Conservation (phyloP, 208 protist species). For the Wallacemonas collosoma region DNA sequence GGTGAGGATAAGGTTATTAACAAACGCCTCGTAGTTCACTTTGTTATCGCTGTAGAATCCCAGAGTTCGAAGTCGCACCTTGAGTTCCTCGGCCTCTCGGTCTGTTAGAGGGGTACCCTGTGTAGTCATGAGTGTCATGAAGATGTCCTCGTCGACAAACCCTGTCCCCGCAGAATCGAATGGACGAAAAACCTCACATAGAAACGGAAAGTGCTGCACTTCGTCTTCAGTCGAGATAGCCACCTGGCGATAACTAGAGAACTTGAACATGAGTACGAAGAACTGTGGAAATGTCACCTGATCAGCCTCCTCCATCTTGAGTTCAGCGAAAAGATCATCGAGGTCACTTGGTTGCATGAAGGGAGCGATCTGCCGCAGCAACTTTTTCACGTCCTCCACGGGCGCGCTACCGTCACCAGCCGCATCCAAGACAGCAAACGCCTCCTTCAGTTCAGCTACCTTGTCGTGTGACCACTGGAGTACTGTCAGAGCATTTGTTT, state of each 20-base stretch:
- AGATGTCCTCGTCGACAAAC: slow-evolving; percentile 47
- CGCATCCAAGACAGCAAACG: slow-evolving; percentile 52
- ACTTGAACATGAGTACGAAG: slow-evolving; percentile 32
- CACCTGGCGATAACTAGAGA: neutral
- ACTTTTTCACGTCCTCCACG: slow-evolving; percentile 31
- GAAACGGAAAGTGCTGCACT: slow-evolving; percentile 18
- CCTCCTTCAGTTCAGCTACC: slow-evolving; percentile 64
- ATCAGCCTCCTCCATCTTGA: slow-evolving; percentile 32
- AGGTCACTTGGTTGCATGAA: slow-evolving; percentile 32
- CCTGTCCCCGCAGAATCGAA: slow-evolving; percentile 57
- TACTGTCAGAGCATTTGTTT: slow-evolving; percentile 19
- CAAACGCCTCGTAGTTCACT: slow-evolving; percentile 62
- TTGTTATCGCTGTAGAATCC: slow-evolving; percentile 46
- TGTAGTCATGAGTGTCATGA: slow-evolving; percentile 55
- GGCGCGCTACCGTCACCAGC: slow-evolving; percentile 45
- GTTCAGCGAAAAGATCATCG: slow-evolving; percentile 32
- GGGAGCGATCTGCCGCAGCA: slow-evolving; percentile 35
- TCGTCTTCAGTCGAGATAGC: slow-evolving; percentile 14
- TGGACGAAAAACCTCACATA: slow-evolving; percentile 38
- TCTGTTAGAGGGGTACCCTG: slow-evolving; percentile 44
- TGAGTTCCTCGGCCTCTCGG: slow-evolving; percentile 42
- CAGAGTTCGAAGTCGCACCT: slow-evolving; percentile 36
- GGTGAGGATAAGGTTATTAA: slow-evolving; percentile 32
- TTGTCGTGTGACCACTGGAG: slow-evolving; percentile 45
- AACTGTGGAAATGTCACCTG: slow-evolving; percentile 71